These are phyloP conservation scores for Suillus clintonianus DNA, from an alignment of 768 basidiomycete species.

Conservation along the genomic window DNA sequence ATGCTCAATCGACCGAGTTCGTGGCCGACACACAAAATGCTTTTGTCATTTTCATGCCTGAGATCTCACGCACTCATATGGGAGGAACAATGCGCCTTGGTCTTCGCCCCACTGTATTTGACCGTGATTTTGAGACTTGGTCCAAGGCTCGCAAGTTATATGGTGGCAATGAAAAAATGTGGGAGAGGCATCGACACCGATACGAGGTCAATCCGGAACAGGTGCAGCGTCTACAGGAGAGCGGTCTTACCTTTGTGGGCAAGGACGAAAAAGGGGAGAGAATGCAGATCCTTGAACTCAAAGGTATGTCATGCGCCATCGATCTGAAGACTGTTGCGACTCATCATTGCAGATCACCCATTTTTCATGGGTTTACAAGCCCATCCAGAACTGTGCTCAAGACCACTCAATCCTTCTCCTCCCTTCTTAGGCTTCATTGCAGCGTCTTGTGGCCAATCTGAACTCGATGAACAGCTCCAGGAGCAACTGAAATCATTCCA, in stretches of 20 bases:
- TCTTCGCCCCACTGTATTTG: slow-evolving; percentile 92
- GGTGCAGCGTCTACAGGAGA: slow-evolving; percentile 67
- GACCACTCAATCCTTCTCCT: slow-evolving; percentile 95
- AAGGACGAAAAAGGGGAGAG: slow-evolving; percentile 95
- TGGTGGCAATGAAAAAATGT: slow-evolving; percentile 77
- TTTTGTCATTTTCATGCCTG: slow-evolving; percentile 96
- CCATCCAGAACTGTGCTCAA: slow-evolving; percentile 98
- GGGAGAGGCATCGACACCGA: slow-evolving; percentile 96
- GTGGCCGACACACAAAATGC: slow-evolving; percentile 60
- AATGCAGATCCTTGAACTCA: slow-evolving; percentile 94
- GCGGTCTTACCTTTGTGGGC: slow-evolving; percentile 79
- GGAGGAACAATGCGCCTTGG: slow-evolving; percentile 99
- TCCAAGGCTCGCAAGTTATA: slow-evolving; percentile 79
- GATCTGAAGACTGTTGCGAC: slow-evolving; percentile 1
- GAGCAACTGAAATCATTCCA: slow-evolving; percentile 61
- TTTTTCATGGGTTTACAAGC: slow-evolving; percentile 95
- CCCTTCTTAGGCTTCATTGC: slow-evolving; percentile 96
- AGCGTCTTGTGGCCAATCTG: slow-evolving; percentile 59
- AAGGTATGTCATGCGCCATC: slow-evolving; percentile 46
- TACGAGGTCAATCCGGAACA: slow-evolving; percentile 94
- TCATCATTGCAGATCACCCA: slow-evolving; percentile 68
- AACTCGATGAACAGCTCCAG: slow-evolving; percentile 71
- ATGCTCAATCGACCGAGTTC: slow-evolving; percentile 88
- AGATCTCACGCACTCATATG: slow-evolving; percentile 96
- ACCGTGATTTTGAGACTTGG: slow-evolving; percentile 66